Base-by-base conservation (phyloP, 495 filamentous ascomycete species). In the Tuber microsphaerosporum region DNA sequence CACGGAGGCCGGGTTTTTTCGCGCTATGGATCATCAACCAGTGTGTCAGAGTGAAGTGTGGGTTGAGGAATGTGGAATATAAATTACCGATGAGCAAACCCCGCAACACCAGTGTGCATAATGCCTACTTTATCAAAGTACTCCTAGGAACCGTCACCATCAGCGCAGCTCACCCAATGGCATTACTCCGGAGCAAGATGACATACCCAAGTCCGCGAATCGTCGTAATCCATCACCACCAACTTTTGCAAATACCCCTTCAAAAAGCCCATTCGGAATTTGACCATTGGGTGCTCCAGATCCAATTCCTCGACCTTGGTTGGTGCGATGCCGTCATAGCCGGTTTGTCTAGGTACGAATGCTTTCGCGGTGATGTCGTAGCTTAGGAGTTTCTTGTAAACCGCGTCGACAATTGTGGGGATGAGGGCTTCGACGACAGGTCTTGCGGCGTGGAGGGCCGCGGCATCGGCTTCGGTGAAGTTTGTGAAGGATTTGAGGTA, bases 321-420 rank as follows among this genome's bases (percentile, higher is more conserved):
- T 20, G 82, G 79, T 0, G 75, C 73, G 5, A 81, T 78, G 1
- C 84, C 85, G 1, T 81, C 74, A 73, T 82, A 85, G 20, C 80
- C 84, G 7, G 84, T 83, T 45, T 85, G 83, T n/a, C 79, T 80
- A 1, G 84, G 84, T 2, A 85, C 78, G 73, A 85, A 85, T 4
- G 84, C 82, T 31, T 76, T 72, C 7, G 84, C 84, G 3, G 84
- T 85, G 76, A 85, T 85, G 75, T 85, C 84, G 80, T 82, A 85
- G 43, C 73, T 76, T 17, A 86, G 77, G 14, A 86, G 81, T 68
- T 86, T 85, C 4, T 20, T 74, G 76, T 86, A 86, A 17, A 85
- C 85, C 0, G 81, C 74, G 2, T 84, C 81, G n/a, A 86, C 78
- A 37, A 86, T 74, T 12, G 76, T 17, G 22, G 85, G 85, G 65